Evolutionary conservation across 2,329 filamentous ascomycete species (phyloP), one percentile per base, ranked within the genome.

Genomic region (Teratosphaeria pseudoeucalypti): DNA sequence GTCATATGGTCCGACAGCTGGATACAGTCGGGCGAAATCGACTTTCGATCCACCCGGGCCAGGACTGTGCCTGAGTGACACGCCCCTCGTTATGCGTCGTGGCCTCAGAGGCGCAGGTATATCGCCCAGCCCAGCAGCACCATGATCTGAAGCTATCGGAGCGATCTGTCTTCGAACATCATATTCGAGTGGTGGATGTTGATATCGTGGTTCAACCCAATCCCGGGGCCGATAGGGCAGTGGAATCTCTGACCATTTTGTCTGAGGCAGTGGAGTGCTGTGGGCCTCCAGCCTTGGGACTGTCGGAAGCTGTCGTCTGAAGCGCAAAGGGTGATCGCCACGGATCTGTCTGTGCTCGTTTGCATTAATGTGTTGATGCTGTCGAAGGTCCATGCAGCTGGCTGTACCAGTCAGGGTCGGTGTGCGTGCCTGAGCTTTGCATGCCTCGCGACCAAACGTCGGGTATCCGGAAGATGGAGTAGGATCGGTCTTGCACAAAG

Each of bases 1-100:
- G 39, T 63, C 58, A 53, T 67, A 67, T 5, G 65, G 64, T 52
- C 64, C 66, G 58, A 65, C 55, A 49, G 66, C 64, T 11, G 67
- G 67, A 23, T 68, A 66, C 2, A 70, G 60, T 11, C 66, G 57
- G 3, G 62, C 29, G 3, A 59, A 49, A 52, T 65, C 60, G 43
- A 34, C 34, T 57, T 52, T 58, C 56, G 58, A 37, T 47, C 55
- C 58, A 60, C 37, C 54, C 55, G 55, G 47, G 57, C 55, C 58
- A 37, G 43, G 23, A 16, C 32, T 16, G 59, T 29, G n/a, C 57
- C 27, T 43, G 52, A 32, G 60, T 52, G 14, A 59, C n/a, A 58
- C 57, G 16, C 57, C 54, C 56, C 58, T 56, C 47, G 57, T 60
- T 34, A 58, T 56, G 11, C 56, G 47, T 12, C 39, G n/a, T 19